Conservation (phyloP, 495 filamentous ascomycete genomes). For the Filosporella fistucella region DNA sequence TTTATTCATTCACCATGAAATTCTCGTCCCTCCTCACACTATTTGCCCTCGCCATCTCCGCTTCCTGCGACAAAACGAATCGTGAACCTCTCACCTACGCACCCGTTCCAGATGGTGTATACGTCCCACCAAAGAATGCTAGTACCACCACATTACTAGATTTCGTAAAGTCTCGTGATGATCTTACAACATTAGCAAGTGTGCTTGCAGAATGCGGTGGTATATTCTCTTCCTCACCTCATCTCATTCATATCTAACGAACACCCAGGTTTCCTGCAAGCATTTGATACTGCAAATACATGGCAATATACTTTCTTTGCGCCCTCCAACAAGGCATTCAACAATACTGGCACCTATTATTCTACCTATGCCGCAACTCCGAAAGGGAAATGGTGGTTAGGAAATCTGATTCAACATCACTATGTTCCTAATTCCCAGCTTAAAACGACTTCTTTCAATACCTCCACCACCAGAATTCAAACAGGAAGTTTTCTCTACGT, state of each 20-base stretch:
- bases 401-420: conserved; percentile 25
- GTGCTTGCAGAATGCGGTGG: conserved; percentile 21
- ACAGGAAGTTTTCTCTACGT: conserved; percentile 26
- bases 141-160: conserved; percentile 22
- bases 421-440: conserved; percentile 26
- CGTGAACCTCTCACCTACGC: conserved; percentile 5
- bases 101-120: conserved; percentile 1
- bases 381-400: conserved; percentile 25
- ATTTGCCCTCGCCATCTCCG: neutral
- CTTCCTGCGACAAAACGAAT: neutral
- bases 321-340: conserved; percentile 24
- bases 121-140: conserved; percentile 16
- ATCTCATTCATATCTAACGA: neutral
- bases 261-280: conserved; percentile 21
- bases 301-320: conserved; percentile 28
- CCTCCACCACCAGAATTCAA: conserved; percentile 24
- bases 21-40: neutral
- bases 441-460: conserved; percentile 19
- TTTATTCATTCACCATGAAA: conserved; percentile 1
- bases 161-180: conserved; percentile 22
- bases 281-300: conserved; percentile 19
- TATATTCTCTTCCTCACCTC: neutral
- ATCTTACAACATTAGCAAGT: conserved; percentile 21
- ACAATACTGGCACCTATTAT: conserved; percentile 19
- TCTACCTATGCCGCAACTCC: conserved; percentile 19